Base-by-base conservation (phyloP, 2,329 filamentous ascomycete genomes). In the Podosphaera xanthii region DNA sequence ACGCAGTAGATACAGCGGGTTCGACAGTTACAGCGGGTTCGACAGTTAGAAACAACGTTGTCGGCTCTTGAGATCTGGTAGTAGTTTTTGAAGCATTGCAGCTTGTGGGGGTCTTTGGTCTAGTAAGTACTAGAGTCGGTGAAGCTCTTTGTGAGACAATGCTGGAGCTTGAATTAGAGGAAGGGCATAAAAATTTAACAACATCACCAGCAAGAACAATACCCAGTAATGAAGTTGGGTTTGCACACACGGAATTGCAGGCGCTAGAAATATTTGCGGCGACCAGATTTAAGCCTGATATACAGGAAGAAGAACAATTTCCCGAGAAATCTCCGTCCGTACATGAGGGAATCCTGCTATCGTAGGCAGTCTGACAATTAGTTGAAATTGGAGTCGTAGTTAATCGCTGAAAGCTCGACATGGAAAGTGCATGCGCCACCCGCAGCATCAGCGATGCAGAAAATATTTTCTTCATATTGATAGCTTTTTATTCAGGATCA, bases 321-420 rank as follows among this genome's bases (percentile, higher is more conserved):
- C 62, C 56, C 4, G 63, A 62, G 59, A 69, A 69, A 60, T 69
- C 67, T 14, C 60, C 58, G 38, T 63, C 59, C 48, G 57, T 62
- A 59, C 67, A 69, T 10, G 58, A 57, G 35, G 60, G 36, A 60
- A 69, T 69, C 44, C 63, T 59, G 30, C 57, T 63, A 48, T 66
- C 62, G 61, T 69, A 69, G 54, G 62, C 60, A 42, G 64, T 50
- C 38, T 64, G 62, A 50, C 67, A 69, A 56, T 48, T 35, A 50
- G 63, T 31, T 34, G 67, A 65, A 58, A 68, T 62, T 8, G 55
- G 30, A 36, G 50, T 56, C 7, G 64, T 61, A 5, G 65, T 63
- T 42, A 68, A 65, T 31, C 61, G 59, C 59, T 69, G 67, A 44
- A 69, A 69, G 57, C 68, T 67, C 46, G 64, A 64, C 10, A 69